Evolutionary conservation across 2,329 filamentous ascomycete species (phyloP).

Genomic region (Albophoma yamanashiensis): DNA sequence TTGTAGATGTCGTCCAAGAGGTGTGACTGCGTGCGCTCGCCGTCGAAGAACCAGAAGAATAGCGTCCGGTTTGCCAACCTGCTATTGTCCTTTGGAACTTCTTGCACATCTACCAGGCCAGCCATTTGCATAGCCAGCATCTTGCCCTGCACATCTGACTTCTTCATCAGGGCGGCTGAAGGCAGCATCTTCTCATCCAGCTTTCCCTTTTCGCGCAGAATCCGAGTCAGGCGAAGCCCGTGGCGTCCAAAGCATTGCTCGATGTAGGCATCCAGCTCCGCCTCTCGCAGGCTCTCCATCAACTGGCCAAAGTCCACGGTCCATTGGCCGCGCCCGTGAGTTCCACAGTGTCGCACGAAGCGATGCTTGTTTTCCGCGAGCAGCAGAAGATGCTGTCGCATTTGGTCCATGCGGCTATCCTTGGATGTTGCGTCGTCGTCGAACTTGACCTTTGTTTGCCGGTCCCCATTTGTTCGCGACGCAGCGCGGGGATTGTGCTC

Average conservation of each 20-base stretch:
- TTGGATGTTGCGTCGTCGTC: conserved; percentile 32
- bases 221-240: conserved; percentile 73
- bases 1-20: conserved; percentile 80
- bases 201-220: conserved; percentile 78
- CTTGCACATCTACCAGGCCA: conserved; percentile 83
- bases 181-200: conserved; percentile 89
- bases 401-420: conserved; percentile 41
- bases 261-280: conserved; percentile 74
- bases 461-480: conserved; percentile 22
- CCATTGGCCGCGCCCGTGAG: conserved; percentile 60
- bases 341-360: conserved; percentile 59
- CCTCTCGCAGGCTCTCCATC: conserved; percentile 57
- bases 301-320: conserved; percentile 72
- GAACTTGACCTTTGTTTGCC: conserved; percentile 38
- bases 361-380: conserved; percentile 57
- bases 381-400: conserved; percentile 64
- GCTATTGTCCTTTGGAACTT: conserved; percentile 81
- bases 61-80: conserved; percentile 74
- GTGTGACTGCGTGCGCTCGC: conserved; percentile 56
- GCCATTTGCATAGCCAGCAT: conserved; percentile 78
- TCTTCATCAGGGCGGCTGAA: conserved; percentile 70
- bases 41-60: conserved; percentile 88
- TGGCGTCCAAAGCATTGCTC: conserved; percentile 64
- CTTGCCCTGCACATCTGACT: conserved; percentile 73
- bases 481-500: conserved; percentile 10